Evolutionary conservation across 2,329 filamentous ascomycete genomes (phyloP), one percentile per base, ranked within the genome.

Genomic region (Aspergillus costaricaensis): DNA sequence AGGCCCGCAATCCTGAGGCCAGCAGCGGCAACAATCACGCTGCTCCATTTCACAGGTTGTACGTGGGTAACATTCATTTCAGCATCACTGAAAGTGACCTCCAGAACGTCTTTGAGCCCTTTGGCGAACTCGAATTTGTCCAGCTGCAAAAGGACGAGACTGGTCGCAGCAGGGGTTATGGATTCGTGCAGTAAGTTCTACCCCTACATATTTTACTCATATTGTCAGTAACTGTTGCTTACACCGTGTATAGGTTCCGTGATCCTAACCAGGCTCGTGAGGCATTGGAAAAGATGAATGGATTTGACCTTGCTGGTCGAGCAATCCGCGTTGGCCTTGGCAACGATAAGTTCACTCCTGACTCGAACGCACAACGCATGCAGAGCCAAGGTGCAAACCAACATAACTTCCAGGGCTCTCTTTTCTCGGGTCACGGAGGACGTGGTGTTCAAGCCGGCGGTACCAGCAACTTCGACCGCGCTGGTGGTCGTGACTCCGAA

Each of bases 311-410:
- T 70, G 95, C 95, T 72, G 93, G 93, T 79, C 93, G 95, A 76
- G 92, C 93, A 66, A 98, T 99, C 77, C 92, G 95, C 76, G 96
- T 99, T 78, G 95, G 95, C 79, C 91, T 99, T 82, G 95, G 95
- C 80, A 99, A 97, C 83, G 95, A 99, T 91, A 98, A 98, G 87
- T 98, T 98, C 81, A 98, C 93, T 80, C 91, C 93, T 74, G 95
- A 98, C 82, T 95, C 92, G 79, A 96, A 92, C 79, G 90, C 92
- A 74, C 92, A 96, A 82, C 92, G 92, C 80, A 96, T 96, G 83
- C 90, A 92, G 77, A 89, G 90, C 75, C 89, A 91, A 78, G 88
- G 82, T 73, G 80, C 70, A 66, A 77, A 87, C 79, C 84, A 85
- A 79, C 81, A 82, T 79, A 85, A 86, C 76, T 95, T 88, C 77